Conservation (phyloP, 2,329 filamentous ascomycete species). For the Sporothrix inflata region DNA sequence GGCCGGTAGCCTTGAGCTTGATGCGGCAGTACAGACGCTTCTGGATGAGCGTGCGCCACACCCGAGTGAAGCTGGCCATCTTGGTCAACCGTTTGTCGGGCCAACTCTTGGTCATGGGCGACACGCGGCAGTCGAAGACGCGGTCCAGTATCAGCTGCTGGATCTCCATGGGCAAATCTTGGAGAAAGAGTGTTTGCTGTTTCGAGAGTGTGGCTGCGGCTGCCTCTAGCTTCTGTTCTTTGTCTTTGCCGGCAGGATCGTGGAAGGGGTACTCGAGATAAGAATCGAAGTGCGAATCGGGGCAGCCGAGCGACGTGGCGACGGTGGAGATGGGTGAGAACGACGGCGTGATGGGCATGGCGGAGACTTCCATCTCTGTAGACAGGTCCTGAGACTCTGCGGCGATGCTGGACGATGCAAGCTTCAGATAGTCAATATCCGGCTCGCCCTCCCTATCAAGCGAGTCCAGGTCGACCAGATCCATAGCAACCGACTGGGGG, state of each 20-base stretch:
- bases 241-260: not conserved
- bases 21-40: constrained; percentile 74
- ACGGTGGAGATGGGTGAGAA: constrained; percentile 16
- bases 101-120: constrained; percentile 60
- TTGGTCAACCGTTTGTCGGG: constrained; percentile 66
- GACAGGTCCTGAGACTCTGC: not conserved
- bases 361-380: constrained; percentile 32
- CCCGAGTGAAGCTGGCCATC: constrained; percentile 62
- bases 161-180: constrained; percentile 68
- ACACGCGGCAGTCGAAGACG: constrained; percentile 69
- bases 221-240: constrained; percentile 19
- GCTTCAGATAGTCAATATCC: not conserved
- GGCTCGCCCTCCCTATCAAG: not conserved
- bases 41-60: constrained; percentile 72
- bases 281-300: not conserved
- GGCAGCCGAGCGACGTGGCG: constrained; percentile 14
- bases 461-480: not conserved
- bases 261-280: not conserved
- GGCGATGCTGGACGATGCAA: not conserved
- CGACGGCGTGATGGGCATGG: not conserved
- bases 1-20: constrained; percentile 71
- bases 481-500: not conserved
- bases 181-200: constrained; percentile 44
- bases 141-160: constrained; percentile 73
- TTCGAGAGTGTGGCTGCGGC: constrained; percentile 33